Evolutionary conservation across 306 rosid species (phyloP), one percentile per base, ranked within the genome.

Genomic region (Corylus heterophylla): DNA sequence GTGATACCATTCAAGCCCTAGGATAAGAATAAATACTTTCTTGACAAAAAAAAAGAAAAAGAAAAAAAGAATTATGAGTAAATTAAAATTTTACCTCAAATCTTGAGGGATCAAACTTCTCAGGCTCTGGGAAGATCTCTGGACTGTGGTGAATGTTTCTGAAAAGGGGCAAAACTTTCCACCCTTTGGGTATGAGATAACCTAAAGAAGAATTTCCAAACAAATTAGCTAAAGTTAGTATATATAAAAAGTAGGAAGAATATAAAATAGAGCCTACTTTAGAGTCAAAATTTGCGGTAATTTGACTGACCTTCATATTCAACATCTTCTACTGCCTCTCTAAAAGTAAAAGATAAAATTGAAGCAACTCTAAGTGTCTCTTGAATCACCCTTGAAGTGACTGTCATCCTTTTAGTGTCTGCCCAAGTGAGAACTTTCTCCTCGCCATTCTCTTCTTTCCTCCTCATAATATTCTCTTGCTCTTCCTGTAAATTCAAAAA

Each of bases 141-240:
- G 98, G 88, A 76, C 91, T 91, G 81, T 93, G 98, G 82, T 95
- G 99, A 74, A 95, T 95, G 81, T 95, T 93, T 80, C 99, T 91
- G 89, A 95, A 93, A 0, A 95, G 90, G 50, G 99, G 99, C 12
- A 95, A 79, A 12, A 95, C 98, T 86, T 95, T 95, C 99, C 99
- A 95, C 71, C 99, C 99, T 80, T 93, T 95, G 42, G 99, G 99
- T 58, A 95, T 93, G 20, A 95, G 93, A 81, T 90, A 89, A 10
- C 97, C 98, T 94, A 79, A 35, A 70, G 59, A 2, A 76, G 72
- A 12, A 77, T 20, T 74, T 39, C 39, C 51, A 78, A 35, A 86
- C 11, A 74, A 39, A 85, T 22, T 22, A 22, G 39, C 2, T 31
- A 31, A 8, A 39, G 4, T 76, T 76, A 81, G 37, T 87, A 75